These are phyloP conservation scores for Stereum hirsutum DNA, from an alignment of 1,284 basidiomycete species.

Conservation along the genomic window DNA sequence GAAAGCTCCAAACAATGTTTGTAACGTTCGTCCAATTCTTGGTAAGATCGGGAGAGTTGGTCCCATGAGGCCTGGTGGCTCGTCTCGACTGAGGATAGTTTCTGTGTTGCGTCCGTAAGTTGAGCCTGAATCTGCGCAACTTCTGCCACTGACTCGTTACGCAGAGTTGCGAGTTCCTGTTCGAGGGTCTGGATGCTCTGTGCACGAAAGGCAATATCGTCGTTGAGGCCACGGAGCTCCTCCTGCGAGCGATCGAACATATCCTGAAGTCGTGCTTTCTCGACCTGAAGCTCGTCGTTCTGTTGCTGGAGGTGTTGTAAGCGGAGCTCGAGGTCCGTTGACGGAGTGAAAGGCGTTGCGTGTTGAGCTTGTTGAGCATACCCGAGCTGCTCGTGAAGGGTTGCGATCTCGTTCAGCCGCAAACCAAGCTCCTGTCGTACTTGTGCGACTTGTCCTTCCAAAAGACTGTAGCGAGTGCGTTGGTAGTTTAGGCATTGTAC, in stretches of 20 bases:
- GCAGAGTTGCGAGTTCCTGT: slow-evolving; percentile 23
- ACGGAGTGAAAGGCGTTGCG: slow-evolving; percentile 2
- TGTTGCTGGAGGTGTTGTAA: slow-evolving; percentile 4
- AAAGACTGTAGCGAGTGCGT: neutral
- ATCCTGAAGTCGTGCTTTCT: slow-evolving; percentile 5
- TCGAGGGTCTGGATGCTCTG: slow-evolving; percentile 10
- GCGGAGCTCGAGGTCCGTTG: slow-evolving; percentile 3
- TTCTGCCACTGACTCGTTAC: slow-evolving; percentile 29
- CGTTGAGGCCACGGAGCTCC: slow-evolving; percentile 2
- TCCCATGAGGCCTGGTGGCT: slow-evolving; percentile 15
- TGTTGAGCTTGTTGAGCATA: slow-evolving; percentile 9
- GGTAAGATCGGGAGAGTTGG: slow-evolving; percentile 13
- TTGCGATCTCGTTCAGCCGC: slow-evolving; percentile 20
- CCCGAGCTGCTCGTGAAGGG: slow-evolving; percentile 17
- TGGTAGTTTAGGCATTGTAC: neutral
- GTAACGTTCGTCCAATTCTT: slow-evolving; percentile 9
- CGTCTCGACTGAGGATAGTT: slow-evolving; percentile 25
- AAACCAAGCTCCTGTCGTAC: slow-evolving; percentile 15
- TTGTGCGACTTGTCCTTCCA: slow-evolving; percentile 11
- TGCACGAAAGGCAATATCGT: slow-evolving; percentile 6
- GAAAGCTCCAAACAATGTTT: slow-evolving; percentile 1
- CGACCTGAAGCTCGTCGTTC: slow-evolving; percentile 6
- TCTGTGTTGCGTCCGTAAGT: slow-evolving; percentile 22
- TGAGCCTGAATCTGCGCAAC: slow-evolving; percentile 25
- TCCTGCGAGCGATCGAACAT: slow-evolving; percentile 6